Conservation (phyloP, 352 stramenopile genomes). For the Pythium volutum region DNA sequence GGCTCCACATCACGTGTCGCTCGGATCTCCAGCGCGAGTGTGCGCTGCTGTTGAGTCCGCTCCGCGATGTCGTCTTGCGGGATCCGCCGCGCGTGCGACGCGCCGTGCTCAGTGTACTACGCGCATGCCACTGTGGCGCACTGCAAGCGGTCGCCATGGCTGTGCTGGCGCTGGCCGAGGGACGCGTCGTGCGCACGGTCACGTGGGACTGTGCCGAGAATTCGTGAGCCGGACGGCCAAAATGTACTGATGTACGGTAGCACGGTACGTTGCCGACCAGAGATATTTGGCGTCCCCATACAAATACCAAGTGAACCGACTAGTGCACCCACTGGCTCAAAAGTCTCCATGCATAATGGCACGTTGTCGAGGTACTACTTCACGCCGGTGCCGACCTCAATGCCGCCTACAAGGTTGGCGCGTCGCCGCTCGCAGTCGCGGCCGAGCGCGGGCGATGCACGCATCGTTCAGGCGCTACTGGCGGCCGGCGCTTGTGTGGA, state of each 20-base stretch:
- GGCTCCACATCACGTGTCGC: neutral
- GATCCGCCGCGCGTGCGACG: neutral
- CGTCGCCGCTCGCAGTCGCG: neutral
- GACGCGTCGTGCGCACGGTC: neutral
- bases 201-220: neutral
- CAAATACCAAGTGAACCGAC: neutral
- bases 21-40: neutral
- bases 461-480: neutral
- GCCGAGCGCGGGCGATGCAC: neutral
- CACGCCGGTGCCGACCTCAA: neutral
- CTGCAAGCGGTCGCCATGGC: neutral
- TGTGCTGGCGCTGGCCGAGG: neutral
- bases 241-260: too few relatives aligned
- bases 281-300: neutral
- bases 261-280: too few relatives aligned
- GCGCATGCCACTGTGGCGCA: neutral
- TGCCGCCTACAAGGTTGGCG: neutral
- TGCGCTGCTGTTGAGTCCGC: neutral
- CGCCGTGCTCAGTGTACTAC: neutral
- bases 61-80: neutral
- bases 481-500: neutral
- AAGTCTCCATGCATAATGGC: too few relatives aligned
- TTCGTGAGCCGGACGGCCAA: too few relatives aligned
- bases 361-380: neutral
- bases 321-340: too few relatives aligned